Conservation (phyloP, 352 stramenopile species). For the Phytopythium mirpurense region DNA sequence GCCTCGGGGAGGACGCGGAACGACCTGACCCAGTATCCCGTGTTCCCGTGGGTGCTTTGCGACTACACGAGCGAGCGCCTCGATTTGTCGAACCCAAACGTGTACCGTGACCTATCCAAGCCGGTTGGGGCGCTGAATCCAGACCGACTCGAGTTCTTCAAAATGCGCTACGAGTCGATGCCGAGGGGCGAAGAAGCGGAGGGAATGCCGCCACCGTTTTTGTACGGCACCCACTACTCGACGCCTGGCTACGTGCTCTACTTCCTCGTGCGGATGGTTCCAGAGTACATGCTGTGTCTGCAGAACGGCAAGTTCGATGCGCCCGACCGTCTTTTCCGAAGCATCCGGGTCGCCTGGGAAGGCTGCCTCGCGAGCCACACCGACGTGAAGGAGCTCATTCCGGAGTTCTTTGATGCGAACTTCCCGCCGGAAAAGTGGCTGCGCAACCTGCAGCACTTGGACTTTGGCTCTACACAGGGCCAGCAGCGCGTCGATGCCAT, state of each 20-base stretch:
- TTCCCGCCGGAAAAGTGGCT: slow-evolving; percentile 88
- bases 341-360: slow-evolving; percentile 91
- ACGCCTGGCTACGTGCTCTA: slow-evolving; percentile 96
- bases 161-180: slow-evolving; percentile 88
- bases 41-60: slow-evolving; percentile 94
- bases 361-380: slow-evolving; percentile 77
- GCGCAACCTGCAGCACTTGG: slow-evolving; percentile 93
- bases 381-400: slow-evolving; percentile 99
- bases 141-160: slow-evolving; percentile 85
- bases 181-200: slow-evolving; percentile 71
- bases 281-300: slow-evolving; percentile 94
- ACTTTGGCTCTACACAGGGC: slow-evolving; percentile 90
- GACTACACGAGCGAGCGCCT: slow-evolving; percentile 84
- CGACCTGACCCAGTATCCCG: slow-evolving; percentile 92
- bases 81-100: slow-evolving; percentile 67
- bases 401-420: slow-evolving; percentile 95
- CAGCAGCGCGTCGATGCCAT: slow-evolving; percentile 89
- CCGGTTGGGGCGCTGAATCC: slow-evolving; percentile 92
- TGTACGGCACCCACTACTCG: slow-evolving; percentile 95
- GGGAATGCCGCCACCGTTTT: slow-evolving; percentile 89
- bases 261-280: slow-evolving; percentile 96
- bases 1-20: slow-evolving; percentile 73
- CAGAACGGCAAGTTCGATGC: slow-evolving; percentile 99
- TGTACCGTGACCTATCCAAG: slow-evolving; percentile 90
- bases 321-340: slow-evolving; percentile 96